Evolutionary conservation across 164 flowering plant genomes (phyloP).

Genomic region (Magnolia kwangsiensis): DNA sequence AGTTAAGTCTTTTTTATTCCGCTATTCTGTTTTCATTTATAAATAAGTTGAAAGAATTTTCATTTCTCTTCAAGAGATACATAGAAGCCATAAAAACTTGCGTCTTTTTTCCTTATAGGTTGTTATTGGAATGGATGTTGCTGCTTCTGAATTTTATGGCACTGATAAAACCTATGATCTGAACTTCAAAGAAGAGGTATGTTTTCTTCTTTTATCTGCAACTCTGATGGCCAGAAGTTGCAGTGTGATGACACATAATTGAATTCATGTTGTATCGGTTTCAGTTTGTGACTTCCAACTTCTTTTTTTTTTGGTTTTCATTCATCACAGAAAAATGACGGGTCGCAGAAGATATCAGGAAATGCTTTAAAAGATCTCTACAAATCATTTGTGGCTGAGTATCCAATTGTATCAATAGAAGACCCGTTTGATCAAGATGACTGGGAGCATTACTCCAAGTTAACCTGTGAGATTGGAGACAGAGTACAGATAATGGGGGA

Average conservation of each 20-base stretch:
- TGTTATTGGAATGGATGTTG: conserved; percentile 37
- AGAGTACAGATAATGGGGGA: conserved; percentile 36
- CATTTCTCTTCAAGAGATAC: not conserved
- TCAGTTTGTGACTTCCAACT: not conserved
- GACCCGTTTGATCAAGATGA: conserved; percentile 41
- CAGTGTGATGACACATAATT: not conserved
- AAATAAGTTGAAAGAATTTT: not conserved
- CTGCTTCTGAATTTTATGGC: conserved; percentile 35
- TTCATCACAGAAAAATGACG: conserved; percentile 27
- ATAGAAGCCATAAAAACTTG: not conserved
- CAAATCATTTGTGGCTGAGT: conserved; percentile 31
- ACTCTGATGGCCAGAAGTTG: not conserved
- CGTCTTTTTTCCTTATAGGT: conserved; percentile 16
- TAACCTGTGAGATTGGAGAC: conserved; percentile 30
- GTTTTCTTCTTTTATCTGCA: not conserved
- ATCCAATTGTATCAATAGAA: conserved; percentile 38
- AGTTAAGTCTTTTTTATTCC: conserved; percentile 14
- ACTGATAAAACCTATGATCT: conserved; percentile 31
- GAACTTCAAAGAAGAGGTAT: conserved; percentile 36
- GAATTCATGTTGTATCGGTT: not conserved
- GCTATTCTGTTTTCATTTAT: not conserved
- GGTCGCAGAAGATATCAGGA: conserved; percentile 33
- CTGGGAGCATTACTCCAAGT: conserved; percentile 34
- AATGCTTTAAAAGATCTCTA: conserved; percentile 29
- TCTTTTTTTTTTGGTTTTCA: not conserved